phyloP scores from a whole-genome alignment of 768 basidiomycete genomes.

The Lactarius hengduanensis region DNA sequence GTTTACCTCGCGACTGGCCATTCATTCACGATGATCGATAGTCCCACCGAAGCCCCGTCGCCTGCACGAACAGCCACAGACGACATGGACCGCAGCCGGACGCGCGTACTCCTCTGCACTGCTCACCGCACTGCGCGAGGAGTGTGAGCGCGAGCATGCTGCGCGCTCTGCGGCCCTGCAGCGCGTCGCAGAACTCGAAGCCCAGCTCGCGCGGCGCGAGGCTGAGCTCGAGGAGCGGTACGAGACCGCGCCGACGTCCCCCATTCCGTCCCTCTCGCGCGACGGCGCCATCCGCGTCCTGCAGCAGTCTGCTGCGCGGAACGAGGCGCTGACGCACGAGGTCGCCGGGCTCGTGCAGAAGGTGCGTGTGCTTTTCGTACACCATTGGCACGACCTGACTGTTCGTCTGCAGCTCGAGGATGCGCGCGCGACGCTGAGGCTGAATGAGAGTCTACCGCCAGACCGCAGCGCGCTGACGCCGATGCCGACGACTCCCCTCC shows the following conservation, averaged over 20 bases:
- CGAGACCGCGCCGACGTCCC: constrained; percentile 4
- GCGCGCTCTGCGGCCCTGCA: constrained; percentile 42
- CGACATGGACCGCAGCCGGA: constrained; percentile 29
- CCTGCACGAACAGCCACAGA: constrained; percentile 27
- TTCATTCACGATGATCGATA: background rate
- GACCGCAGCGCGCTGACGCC: background rate
- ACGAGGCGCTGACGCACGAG: constrained; percentile 23
- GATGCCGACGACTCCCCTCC: background rate
- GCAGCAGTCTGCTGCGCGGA: constrained; percentile 24
- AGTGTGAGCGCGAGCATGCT: constrained; percentile 46
- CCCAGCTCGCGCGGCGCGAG: constrained; percentile 57
- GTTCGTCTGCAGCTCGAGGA: constrained; percentile 17
- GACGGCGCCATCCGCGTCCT: constrained; percentile 28
- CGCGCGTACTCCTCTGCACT: constrained; percentile 46
- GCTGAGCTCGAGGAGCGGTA: constrained; percentile 46
- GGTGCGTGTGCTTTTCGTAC: constrained; percentile 7
- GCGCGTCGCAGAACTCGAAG: constrained; percentile 47
- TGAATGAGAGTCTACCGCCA: background rate
- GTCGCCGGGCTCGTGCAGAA: constrained; percentile 19
- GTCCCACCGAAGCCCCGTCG: constrained; percentile 15
- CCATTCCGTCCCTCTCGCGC: constrained; percentile 19
- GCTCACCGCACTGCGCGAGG: constrained; percentile 42
- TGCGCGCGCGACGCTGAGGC: constrained; percentile 12
- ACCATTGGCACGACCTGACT: background rate
- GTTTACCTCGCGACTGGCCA: background rate